Conservation (phyloP, 768 basidiomycete genomes). For the Pleurotus sapidus region DNA sequence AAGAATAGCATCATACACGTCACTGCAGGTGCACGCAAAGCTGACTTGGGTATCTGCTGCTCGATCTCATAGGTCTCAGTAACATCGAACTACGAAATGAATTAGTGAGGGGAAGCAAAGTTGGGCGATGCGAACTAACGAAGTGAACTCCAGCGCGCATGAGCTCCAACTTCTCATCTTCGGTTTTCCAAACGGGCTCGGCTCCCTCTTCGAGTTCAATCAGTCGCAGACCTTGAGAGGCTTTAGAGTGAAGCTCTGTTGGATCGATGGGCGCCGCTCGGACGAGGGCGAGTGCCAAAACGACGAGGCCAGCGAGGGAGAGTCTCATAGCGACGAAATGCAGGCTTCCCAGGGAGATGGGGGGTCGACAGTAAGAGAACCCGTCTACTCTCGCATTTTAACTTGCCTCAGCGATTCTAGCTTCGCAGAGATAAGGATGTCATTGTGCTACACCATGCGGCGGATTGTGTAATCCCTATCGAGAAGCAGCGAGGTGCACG, state of each 20-base stretch:
- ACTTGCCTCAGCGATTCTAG: no score
- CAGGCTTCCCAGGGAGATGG: not conserved
- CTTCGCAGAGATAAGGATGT: not conserved
- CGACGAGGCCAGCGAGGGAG: slow-evolving; percentile 11
- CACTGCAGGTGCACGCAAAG: slow-evolving; percentile 16
- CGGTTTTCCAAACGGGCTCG: slow-evolving; percentile 39
- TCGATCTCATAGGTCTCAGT: slow-evolving; percentile 36
- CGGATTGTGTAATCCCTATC: not conserved
- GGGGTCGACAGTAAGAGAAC: no score
- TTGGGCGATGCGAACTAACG: slow-evolving; percentile 19
- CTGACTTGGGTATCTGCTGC: slow-evolving; percentile 15
- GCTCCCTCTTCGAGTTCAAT: slow-evolving; percentile 31
- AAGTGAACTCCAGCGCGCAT: slow-evolving; percentile 31
- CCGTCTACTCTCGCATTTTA: no score
- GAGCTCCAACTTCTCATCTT: slow-evolving; percentile 33
- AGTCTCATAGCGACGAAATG: slow-evolving; percentile 14
- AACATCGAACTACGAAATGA: slow-evolving; percentile 32
- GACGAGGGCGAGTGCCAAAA: slow-evolving; percentile 22
- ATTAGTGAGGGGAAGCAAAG: not conserved
- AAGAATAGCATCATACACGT: slow-evolving; percentile 22
- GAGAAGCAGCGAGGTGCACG: not conserved
- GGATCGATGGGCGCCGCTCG: slow-evolving; percentile 27
- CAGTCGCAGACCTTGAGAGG: slow-evolving; percentile 31
- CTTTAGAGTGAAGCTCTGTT: slow-evolving; percentile 29
- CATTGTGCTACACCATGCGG: not conserved